Base-by-base conservation (phyloP, 2,329 filamentous ascomycete species). In the Trichothecium roseum region DNA sequence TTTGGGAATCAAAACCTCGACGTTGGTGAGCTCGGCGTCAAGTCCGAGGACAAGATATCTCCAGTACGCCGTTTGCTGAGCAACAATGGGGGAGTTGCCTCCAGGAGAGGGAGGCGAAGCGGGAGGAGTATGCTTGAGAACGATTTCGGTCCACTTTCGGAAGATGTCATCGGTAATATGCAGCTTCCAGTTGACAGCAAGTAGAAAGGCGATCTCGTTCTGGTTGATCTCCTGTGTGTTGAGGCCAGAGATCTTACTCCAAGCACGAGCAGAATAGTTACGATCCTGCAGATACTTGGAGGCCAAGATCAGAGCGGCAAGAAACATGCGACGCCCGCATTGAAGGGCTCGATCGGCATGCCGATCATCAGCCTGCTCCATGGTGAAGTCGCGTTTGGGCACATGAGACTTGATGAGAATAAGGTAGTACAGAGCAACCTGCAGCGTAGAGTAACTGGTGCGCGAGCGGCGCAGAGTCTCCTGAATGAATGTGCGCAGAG, bases 171-270 rank as follows among this genome's bases (percentile, higher is more conserved):
- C 87, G 1, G 86, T 81, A 43, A 98, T 89, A 57, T 98, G 91
- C 20, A 98, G 74, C 51, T 87, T 85, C 88, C 89, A 98, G 57
- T 86, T 81, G 42, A 98, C 85, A 31, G 88, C 84, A 41, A 81
- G 65, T 32, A 98, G 72, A 56, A 96, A 98, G 14, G 84, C 79
- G 57, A 93, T 81, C 63, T 98, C 91, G 57, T 96, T 96, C 53
- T 87, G 82, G 61, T 96, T 96, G 60, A 98, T 96, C 62, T 98
- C 91, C 38, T 75, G 68, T 4, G 87, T 88, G 55, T 84, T 86
- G 38, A 98, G 69, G n/a, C 91, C 91, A 14, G 91, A 96, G 48
- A 98, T 98, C 68, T 94, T 96, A 60, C 89, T 96, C 91, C 91
- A 98, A 29, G 91, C 91, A 37, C 89, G 81, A 33, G 91, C 87